These are phyloP conservation scores for Raffaelea deltoideospora DNA, from an alignment of 2,329 filamentous ascomycete species.

Conservation along the genomic window DNA sequence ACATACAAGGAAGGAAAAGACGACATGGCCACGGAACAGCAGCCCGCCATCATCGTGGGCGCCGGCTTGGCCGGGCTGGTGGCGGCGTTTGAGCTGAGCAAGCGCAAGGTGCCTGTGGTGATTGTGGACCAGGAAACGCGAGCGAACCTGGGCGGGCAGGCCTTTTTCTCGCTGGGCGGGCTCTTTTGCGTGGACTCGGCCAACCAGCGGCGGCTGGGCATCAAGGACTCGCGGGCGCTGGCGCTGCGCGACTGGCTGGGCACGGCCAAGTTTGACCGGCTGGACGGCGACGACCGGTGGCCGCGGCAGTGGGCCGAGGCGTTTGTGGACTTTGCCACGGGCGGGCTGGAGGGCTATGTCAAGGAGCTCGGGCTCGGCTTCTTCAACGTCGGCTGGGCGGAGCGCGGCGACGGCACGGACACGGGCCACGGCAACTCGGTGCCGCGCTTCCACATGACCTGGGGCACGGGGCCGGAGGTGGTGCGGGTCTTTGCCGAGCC, in stretches of 20 bases:
- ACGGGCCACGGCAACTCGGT: conserved; percentile 48
- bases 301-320: conserved; percentile 46
- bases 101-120: conserved; percentile 31
- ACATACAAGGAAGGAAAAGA: too few relatives aligned
- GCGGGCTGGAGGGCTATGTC: conserved; percentile 43
- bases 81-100: conserved; percentile 39
- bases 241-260: conserved; percentile 45
- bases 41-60: conserved; percentile 39
- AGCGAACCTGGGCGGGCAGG: conserved; percentile 42
- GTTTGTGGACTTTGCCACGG: conserved; percentile 45
- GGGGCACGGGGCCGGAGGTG: conserved; percentile 46
- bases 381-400: conserved; percentile 42
- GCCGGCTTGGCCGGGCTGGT: conserved; percentile 44
- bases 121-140: conserved; percentile 44
- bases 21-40: neutral
- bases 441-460: conserved; percentile 46
- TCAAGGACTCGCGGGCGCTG: conserved; percentile 40
- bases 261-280: conserved; percentile 42
- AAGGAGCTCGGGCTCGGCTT: conserved; percentile 37
- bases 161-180: conserved; percentile 49
- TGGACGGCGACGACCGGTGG: conserved; percentile 36
- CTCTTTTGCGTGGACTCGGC: conserved; percentile 43
- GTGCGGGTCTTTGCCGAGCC: conserved; percentile 43
- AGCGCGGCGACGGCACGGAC: conserved; percentile 39
- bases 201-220: conserved; percentile 40